Evolutionary conservation across 2,329 filamentous ascomycete genomes (phyloP).

Genomic region (Massarina eburnea): DNA sequence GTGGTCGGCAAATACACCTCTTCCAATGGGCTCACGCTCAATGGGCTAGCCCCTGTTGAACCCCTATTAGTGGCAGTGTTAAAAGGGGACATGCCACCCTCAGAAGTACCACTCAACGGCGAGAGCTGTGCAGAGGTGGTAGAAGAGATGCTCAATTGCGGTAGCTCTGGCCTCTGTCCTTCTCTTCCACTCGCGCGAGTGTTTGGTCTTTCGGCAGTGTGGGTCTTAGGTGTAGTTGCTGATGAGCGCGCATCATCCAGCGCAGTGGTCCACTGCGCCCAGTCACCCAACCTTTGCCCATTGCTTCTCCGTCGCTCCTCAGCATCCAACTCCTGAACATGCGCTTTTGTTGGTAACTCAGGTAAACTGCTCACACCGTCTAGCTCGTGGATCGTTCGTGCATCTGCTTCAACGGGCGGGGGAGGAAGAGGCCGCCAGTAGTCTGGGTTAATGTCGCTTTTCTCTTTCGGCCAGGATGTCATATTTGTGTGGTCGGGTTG

Average conservation of each 20-base stretch:
- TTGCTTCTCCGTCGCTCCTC: background rate
- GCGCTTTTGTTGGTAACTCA: constrained; percentile 19
- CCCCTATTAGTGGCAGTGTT: background rate
- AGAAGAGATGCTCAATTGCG: constrained; percentile 4
- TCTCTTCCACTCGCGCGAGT: background rate
- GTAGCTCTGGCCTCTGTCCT: constrained; percentile 1
- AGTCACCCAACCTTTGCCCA: background rate
- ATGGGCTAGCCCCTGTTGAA: constrained; percentile 3
- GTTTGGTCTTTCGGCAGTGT: background rate
- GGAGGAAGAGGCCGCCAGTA: background rate
- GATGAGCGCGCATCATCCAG: background rate
- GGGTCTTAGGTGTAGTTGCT: too few species aligned
- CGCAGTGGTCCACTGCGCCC: constrained; percentile 1
- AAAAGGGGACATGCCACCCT: background rate
- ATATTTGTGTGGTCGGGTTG: constrained; percentile 5
- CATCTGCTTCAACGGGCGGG: constrained; percentile 23
- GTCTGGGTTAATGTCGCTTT: constrained; percentile 6
- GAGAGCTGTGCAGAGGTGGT: background rate
- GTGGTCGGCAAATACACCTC: constrained; percentile 6
- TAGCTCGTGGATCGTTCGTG: constrained; percentile 22
- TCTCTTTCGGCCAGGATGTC: constrained; percentile 15
- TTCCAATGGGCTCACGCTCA: constrained; percentile 6
- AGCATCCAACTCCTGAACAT: constrained; percentile 20
- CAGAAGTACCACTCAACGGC: background rate
- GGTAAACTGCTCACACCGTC: constrained; percentile 21